phyloP scores from a whole-genome alignment of 768 basidiomycete genomes.

The Russula ochroleuca region DNA sequence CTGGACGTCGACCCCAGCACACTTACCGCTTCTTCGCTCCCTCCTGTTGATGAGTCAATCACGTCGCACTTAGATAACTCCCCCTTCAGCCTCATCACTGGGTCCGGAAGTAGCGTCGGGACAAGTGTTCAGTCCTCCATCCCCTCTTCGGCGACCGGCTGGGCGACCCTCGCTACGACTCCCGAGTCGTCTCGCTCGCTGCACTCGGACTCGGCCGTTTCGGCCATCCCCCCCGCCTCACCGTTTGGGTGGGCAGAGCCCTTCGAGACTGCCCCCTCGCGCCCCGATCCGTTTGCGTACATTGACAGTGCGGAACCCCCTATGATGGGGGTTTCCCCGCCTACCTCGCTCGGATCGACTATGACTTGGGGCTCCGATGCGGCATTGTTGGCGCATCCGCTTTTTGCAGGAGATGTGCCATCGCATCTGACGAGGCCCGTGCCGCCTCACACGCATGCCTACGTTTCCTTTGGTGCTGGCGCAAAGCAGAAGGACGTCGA shows the following conservation, averaged over 20 bases:
- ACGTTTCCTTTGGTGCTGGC: slow-evolving; percentile 84
- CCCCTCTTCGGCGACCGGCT: neutral
- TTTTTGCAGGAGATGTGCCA: slow-evolving; percentile 31
- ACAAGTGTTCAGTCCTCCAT: neutral
- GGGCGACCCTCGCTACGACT: slow-evolving; percentile 26
- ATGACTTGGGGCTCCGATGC: slow-evolving; percentile 10
- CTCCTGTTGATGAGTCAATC: neutral
- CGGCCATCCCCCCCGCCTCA: neutral
- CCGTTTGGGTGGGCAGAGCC: neutral
- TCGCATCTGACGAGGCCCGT: slow-evolving; percentile 42
- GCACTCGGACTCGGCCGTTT: slow-evolving; percentile 7
- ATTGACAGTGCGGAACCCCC: slow-evolving; percentile 17
- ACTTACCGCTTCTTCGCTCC: neutral
- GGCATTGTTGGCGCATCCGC: slow-evolving; percentile 29
- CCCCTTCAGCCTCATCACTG: neutral
- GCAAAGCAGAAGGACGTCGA: slow-evolving; percentile 83
- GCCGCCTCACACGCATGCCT: slow-evolving; percentile 66
- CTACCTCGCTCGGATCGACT: slow-evolving; percentile 7
- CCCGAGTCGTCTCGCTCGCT: slow-evolving; percentile 14
- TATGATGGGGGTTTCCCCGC: neutral
- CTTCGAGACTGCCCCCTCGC: slow-evolving; percentile 6
- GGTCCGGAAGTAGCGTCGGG: neutral
- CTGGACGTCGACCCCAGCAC: slow-evolving; percentile 9
- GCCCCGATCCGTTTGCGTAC: slow-evolving; percentile 32
- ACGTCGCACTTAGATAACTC: neutral